Evolutionary conservation across 78 protist genomes (phyloP).

Genomic region (Pelomyxa schiedti): DNA sequence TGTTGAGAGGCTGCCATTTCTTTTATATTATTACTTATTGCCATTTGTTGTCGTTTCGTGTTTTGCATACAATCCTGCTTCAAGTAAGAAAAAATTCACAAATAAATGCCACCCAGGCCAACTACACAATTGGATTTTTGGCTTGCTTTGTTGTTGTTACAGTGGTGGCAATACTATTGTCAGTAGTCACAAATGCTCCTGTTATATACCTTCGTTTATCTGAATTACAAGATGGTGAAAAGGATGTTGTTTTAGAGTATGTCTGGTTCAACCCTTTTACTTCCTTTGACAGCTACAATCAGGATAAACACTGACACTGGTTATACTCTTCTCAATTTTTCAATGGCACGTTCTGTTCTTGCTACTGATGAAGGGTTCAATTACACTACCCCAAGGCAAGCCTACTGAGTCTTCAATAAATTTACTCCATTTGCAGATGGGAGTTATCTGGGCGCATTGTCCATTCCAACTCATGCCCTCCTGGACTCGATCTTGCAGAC

Average conservation of each 20-base stretch:
- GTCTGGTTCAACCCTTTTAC: slow-evolving; percentile 5
- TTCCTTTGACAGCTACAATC: not conserved
- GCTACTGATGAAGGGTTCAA: not conserved
- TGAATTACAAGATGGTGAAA: slow-evolving; percentile 28
- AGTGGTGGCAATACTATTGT: slow-evolving; percentile 28
- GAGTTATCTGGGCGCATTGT: too few species aligned
- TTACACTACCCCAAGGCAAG: slow-evolving; percentile 21
- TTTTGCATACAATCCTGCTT: too few species aligned
- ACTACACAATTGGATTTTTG: slow-evolving; percentile 5
- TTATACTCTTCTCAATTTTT: slow-evolving; percentile 17
- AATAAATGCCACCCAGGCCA: not conserved
- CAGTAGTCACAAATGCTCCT: slow-evolving; percentile 52
- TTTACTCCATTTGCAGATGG: not conserved
- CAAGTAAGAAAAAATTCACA: too few species aligned
- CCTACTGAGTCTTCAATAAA: not conserved
- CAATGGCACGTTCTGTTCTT: slow-evolving; percentile 14
- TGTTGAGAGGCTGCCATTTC: too few species aligned
- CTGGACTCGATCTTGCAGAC: not conserved
- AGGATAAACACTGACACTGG: not conserved
- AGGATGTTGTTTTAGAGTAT: not conserved
- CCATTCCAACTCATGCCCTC: not conserved
- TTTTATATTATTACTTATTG: too few species aligned
- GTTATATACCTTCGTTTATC: slow-evolving; percentile 38
- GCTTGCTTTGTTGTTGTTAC: slow-evolving; percentile 46
- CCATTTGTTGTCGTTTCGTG: too few species aligned